phyloP scores from a whole-genome alignment of 257 asterid species.

The Nicotiana noctiflora region DNA sequence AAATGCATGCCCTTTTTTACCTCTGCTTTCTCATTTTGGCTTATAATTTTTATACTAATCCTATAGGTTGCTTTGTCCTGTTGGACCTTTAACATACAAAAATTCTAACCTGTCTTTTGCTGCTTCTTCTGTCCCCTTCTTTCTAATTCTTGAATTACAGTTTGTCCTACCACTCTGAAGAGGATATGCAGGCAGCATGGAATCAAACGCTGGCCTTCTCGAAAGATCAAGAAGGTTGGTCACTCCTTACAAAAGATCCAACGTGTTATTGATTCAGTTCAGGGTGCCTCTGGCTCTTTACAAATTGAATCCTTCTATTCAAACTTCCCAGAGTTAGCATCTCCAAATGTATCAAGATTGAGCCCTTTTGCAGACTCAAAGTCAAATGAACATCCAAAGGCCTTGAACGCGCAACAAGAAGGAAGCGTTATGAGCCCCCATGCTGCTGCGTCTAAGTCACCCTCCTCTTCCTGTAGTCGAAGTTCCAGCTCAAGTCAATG shows the following conservation, averaged over 20 bases:
- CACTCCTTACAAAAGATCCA: constrained; percentile 82
- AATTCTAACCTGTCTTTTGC: constrained; percentile 1
- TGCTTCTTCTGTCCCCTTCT: not conserved
- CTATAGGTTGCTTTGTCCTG: not conserved
- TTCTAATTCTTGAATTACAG: constrained; percentile 28
- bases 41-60: not conserved
- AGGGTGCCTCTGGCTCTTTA: constrained; percentile 66
- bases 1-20: not conserved
- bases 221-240: constrained; percentile 90
- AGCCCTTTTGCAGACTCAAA: constrained; percentile 34
- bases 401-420: constrained; percentile 25
- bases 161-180: constrained; percentile 95
- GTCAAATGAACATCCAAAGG: constrained; percentile 17
- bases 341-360: constrained; percentile 47
- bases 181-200: constrained; percentile 96
- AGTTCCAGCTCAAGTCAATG: constrained; percentile 68
- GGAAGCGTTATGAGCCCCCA: constrained; percentile 22
- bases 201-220: constrained; percentile 93
- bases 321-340: constrained; percentile 63
- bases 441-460: constrained; percentile 38
- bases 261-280: constrained; percentile 88
- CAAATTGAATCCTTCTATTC: constrained; percentile 75
- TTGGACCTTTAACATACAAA: not conserved
- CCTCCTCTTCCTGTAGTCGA: constrained; percentile 65
- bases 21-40: not conserved